phyloP scores from a whole-genome alignment of 495 filamentous ascomycete species.

The Neurospora sp. region DNA sequence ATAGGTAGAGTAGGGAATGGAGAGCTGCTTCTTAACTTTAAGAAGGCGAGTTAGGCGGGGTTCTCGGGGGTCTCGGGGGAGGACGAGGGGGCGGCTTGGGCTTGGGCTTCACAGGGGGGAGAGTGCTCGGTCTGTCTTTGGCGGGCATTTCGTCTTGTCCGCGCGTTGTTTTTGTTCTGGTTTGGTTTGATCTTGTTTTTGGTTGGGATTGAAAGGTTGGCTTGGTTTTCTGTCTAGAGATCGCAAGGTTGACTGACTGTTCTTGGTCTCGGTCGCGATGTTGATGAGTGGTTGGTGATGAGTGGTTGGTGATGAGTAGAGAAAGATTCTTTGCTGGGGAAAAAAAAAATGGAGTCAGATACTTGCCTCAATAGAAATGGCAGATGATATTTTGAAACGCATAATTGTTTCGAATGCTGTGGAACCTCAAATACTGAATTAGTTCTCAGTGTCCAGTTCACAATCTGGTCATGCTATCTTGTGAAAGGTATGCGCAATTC shows the following conservation, averaged over 20 bases:
- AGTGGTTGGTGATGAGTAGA: not conserved
- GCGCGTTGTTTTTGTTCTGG: not conserved
- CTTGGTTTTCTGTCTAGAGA: not conserved
- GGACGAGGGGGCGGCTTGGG: not conserved
- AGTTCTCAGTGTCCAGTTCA: not conserved
- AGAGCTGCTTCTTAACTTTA: not conserved
- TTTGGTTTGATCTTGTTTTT: not conserved
- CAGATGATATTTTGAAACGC: not conserved
- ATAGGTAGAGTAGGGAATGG: not conserved
- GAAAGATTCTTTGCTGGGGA: not conserved
- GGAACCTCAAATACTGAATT: not conserved
- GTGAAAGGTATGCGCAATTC: not conserved
- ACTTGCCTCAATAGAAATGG: not conserved
- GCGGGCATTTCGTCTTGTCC: not conserved
- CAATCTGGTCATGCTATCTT: not conserved
- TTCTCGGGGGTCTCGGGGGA: not conserved
- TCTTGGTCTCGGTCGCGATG: not conserved
- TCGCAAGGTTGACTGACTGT: not conserved
- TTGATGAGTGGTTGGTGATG: not conserved
- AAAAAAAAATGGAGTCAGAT: not conserved
- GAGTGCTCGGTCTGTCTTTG: not conserved
- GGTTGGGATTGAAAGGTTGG: not conserved
- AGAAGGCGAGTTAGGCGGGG: not conserved
- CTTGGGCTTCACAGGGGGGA: not conserved
- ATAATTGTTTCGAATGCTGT: not conserved